Percentiles rank a stretch among this genome's conserved stretches.
Evolutionary conservation across 2,329 filamentous ascomycete genomes (phyloP).

Genomic region (Huntiella omanensis): DNA sequence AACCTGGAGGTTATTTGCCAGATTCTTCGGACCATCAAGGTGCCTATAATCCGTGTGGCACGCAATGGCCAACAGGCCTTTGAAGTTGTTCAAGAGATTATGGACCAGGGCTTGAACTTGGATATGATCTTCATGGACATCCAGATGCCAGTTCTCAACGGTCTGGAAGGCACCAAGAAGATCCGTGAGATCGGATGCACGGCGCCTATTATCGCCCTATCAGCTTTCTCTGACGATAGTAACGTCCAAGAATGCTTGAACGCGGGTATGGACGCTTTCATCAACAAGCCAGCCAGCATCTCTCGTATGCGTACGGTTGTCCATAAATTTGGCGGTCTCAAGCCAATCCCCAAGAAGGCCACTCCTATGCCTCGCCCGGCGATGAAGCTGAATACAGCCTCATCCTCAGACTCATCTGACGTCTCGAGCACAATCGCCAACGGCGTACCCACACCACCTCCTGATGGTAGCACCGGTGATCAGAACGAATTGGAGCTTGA

Average conservation of each 20-base stretch:
- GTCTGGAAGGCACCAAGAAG: slow-evolving; percentile 65
- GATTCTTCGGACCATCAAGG: slow-evolving; percentile 55
- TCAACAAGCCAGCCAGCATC: slow-evolving; percentile 45
- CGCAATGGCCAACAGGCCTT: slow-evolving; percentile 76
- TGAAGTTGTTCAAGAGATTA: slow-evolving; percentile 65
- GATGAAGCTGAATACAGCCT: background rate
- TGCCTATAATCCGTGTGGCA: slow-evolving; percentile 78
- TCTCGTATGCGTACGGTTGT: slow-evolving; percentile 26
- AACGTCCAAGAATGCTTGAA: slow-evolving; percentile 77
- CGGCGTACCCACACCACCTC: slow-evolving; percentile 11
- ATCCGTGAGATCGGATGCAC: slow-evolving; percentile 76
- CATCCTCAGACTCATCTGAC: background rate
- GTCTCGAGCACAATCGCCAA: slow-evolving; percentile 2
- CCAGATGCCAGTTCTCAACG: slow-evolving; percentile 86
- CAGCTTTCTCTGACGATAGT: slow-evolving; percentile 77
- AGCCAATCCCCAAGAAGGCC: slow-evolving; percentile 71
- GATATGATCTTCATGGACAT: slow-evolving; percentile 94
- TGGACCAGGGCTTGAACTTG: slow-evolving; percentile 54
- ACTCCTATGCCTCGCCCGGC: slow-evolving; percentile 40
- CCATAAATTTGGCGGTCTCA: slow-evolving; percentile 41
- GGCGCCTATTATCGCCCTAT: slow-evolving; percentile 76
- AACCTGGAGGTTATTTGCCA: slow-evolving; percentile 40
- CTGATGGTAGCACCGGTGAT: slow-evolving; percentile 2
- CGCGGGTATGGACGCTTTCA: slow-evolving; percentile 81
- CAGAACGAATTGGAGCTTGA: no score